Conservation (phyloP, 2,329 filamentous ascomycete species). For the Grosmannia huntii region DNA sequence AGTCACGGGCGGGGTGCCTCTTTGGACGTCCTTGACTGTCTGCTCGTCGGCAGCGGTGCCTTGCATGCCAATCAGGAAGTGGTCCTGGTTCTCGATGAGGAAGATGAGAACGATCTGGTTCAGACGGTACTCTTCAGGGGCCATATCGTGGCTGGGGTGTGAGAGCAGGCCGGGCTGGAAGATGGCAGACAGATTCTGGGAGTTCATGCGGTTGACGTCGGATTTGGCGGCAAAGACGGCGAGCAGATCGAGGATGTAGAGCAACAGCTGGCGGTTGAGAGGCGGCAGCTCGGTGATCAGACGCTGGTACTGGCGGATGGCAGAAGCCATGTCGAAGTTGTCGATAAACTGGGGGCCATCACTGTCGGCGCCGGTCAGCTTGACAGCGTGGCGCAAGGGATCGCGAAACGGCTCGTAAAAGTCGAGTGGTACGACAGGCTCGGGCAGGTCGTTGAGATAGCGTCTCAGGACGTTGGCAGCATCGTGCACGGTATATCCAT, state of each 20-base stretch:
- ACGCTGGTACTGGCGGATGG: slow-evolving; percentile 73
- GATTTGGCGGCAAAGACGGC: slow-evolving; percentile 96
- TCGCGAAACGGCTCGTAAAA: slow-evolving; percentile 86
- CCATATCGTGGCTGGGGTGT: slow-evolving; percentile 90
- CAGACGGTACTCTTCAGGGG: slow-evolving; percentile 81
- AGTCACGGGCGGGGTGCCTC: slow-evolving; percentile 50
- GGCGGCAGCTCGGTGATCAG: slow-evolving; percentile 89
- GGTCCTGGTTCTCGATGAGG: slow-evolving; percentile 94
- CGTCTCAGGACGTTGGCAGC: slow-evolving; percentile 90
- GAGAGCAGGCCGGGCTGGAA: slow-evolving; percentile 96
- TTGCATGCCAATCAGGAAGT: slow-evolving; percentile 97
- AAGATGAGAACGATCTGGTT: slow-evolving; percentile 98
- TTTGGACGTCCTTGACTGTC: slow-evolving; percentile 50
- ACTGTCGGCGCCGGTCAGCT: slow-evolving; percentile 57
- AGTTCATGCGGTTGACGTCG: slow-evolving; percentile 93
- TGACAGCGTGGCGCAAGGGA: slow-evolving; percentile 60
- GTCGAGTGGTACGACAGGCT: slow-evolving; percentile 89
- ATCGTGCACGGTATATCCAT: slow-evolving; percentile 95
- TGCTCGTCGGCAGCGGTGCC: slow-evolving; percentile 93
- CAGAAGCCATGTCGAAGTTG: slow-evolving; percentile 58
- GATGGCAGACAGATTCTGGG: slow-evolving; percentile 85
- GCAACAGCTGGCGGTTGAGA: slow-evolving; percentile 80
- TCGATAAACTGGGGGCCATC: slow-evolving; percentile 60
- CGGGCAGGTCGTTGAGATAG: slow-evolving; percentile 91
- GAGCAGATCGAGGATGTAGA: slow-evolving; percentile 91